Evolutionary conservation across 805 yeast genomes (phyloP).

Genomic region (Wickerhamomyces pijperi): DNA sequence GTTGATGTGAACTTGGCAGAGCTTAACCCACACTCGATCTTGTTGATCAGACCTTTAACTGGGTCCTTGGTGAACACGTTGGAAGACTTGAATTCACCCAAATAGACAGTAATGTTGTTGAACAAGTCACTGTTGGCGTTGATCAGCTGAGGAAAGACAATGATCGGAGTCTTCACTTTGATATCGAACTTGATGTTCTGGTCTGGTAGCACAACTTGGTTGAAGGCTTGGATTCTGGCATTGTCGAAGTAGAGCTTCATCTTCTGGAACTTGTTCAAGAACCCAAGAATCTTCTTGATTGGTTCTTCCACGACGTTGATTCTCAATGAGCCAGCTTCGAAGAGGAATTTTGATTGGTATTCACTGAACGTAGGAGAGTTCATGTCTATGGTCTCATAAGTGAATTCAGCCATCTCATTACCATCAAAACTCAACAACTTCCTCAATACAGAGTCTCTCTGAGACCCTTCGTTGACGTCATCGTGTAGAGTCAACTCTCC

Average conservation of each 20-base stretch:
- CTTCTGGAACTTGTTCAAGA: constrained; percentile 60
- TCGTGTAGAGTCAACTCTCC: constrained; percentile 76
- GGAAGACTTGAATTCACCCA: constrained; percentile 72
- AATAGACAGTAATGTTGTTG: constrained; percentile 57
- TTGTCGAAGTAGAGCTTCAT: constrained; percentile 87
- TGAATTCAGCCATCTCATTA: constrained; percentile 66
- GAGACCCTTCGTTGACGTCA: constrained; percentile 55
- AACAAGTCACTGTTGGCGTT: constrained; percentile 29
- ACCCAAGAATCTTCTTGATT: constrained; percentile 52
- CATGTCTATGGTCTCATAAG: constrained; percentile 71
- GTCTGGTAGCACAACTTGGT: constrained; percentile 58
- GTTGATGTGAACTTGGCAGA: constrained; percentile 59
- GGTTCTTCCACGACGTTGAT: constrained; percentile 79
- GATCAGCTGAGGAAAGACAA: constrained; percentile 60
- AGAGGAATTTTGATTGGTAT: constrained; percentile 45
- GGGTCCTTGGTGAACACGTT: constrained; percentile 38
- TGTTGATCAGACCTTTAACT: constrained; percentile 31
- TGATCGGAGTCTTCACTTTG: constrained; percentile 67
- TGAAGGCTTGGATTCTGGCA: constrained; percentile 81
- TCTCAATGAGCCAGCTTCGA: constrained; percentile 66
- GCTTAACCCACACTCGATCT: constrained; percentile 57
- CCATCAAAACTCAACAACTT: constrained; percentile 73
- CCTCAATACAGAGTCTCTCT: constrained; percentile 47
- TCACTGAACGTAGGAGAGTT: constrained; percentile 31
- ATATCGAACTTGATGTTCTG: constrained; percentile 62